Evolutionary conservation across 805 yeast species (phyloP).

Genomic region (Spathaspora passalidarum): DNA sequence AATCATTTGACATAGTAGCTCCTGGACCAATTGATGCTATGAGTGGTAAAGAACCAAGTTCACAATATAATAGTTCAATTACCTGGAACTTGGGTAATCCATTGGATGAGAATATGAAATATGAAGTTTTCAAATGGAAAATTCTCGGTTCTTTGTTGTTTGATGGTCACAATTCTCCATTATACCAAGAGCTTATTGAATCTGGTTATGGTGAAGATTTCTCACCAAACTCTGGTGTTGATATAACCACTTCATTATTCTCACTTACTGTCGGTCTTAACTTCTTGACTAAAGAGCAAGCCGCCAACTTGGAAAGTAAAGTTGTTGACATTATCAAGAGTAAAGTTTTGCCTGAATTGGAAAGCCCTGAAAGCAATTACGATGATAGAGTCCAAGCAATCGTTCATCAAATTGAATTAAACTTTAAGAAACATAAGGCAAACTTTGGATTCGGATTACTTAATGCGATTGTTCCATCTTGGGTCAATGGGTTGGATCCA

Average conservation of each 20-base stretch:
- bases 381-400: conserved; percentile 69
- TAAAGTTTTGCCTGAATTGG: conserved; percentile 31
- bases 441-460: conserved; percentile 83
- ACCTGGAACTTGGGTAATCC: conserved; percentile 89
- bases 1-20: conserved; percentile 26
- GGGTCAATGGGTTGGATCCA: conserved; percentile 83
- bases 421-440: conserved; percentile 82
- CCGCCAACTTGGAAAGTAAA: conserved; percentile 46
- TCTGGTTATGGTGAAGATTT: conserved; percentile 82
- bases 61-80: conserved; percentile 75
- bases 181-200: conserved; percentile 85
- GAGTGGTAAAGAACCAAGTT: conserved; percentile 55
- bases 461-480: conserved; percentile 73
- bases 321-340: conserved; percentile 47
- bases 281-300: conserved; percentile 54
- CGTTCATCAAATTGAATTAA: conserved; percentile 80
- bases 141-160: conserved; percentile 66
- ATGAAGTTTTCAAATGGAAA: conserved; percentile 70
- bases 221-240: conserved; percentile 84
- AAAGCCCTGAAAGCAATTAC: conserved; percentile 19
- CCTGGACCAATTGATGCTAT: conserved; percentile 74
- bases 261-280: conserved; percentile 84
- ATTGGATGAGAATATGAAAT: conserved; percentile 45
- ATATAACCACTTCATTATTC: conserved; percentile 71
- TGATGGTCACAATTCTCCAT: conserved; percentile 91